Conservation (phyloP, 1,284 basidiomycete genomes). For the Trametes pubescens region DNA sequence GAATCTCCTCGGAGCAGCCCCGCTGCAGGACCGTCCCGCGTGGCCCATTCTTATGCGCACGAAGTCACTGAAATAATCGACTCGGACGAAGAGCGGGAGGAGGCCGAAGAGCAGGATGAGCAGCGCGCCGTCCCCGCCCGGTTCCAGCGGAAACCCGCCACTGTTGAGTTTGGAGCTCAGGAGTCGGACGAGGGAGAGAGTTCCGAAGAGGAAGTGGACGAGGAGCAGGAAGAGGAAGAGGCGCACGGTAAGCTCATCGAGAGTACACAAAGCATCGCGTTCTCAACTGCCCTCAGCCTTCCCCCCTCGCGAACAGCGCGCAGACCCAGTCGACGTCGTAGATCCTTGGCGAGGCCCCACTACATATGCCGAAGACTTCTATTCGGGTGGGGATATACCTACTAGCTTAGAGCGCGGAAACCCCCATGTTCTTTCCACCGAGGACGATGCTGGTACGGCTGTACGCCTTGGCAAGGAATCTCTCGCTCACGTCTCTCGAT, state of each 20-base stretch:
- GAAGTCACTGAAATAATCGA: slow-evolving; percentile 31
- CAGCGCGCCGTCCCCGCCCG: slow-evolving; percentile 21
- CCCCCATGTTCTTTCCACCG: slow-evolving; percentile 20
- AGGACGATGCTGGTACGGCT: slow-evolving; percentile 28
- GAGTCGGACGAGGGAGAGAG: slow-evolving; percentile 12
- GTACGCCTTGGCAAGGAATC: background rate
- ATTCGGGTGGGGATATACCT: slow-evolving; percentile 42
- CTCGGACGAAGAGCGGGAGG: slow-evolving; percentile 33
- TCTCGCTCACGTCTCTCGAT: too few relatives aligned
- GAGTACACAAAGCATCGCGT: too few relatives aligned
- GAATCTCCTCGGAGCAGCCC: slow-evolving; percentile 22
- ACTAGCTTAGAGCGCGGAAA: slow-evolving; percentile 10
- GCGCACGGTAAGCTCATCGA: slow-evolving; percentile 30
- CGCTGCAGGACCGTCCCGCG: slow-evolving; percentile 2
- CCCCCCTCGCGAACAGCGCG: slow-evolving; percentile 22
- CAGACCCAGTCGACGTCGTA: slow-evolving; percentile 37
- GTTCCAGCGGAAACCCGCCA: slow-evolving; percentile 25
- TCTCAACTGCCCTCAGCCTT: slow-evolving; percentile 7
- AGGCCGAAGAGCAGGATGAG: slow-evolving; percentile 15
- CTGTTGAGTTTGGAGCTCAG: background rate
- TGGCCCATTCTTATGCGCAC: background rate
- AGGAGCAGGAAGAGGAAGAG: slow-evolving; percentile 35
- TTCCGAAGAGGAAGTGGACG: slow-evolving; percentile 4
- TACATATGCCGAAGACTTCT: slow-evolving; percentile 59
- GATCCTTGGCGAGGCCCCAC: slow-evolving; percentile 58